Conservation (phyloP, 78 protist genomes). For the Dictyostelium capitatum region DNA sequence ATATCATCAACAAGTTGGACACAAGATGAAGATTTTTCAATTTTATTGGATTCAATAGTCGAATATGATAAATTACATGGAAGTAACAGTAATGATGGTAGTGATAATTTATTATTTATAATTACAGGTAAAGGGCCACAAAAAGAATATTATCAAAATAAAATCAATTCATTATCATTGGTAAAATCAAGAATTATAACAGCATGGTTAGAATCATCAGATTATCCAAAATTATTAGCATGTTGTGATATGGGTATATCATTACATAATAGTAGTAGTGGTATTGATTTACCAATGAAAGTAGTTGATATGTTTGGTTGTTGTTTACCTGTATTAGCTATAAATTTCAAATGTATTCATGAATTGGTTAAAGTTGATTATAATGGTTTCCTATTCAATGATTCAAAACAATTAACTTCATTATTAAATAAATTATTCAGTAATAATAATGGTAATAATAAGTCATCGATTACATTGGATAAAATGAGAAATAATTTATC, state of each 20-base stretch:
- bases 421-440: neutral
- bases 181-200: conserved; percentile 71
- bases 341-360: conserved; percentile 74
- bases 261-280: conserved; percentile 95
- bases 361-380: conserved; percentile 82
- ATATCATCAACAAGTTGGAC: conserved; percentile 92
- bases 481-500: conserved; percentile 4
- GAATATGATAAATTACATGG: conserved; percentile 27
- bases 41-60: conserved; percentile 83
- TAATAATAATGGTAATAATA: neutral
- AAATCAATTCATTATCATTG: conserved; percentile 7
- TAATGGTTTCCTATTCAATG: conserved; percentile 83
- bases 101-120: conserved; percentile 25
- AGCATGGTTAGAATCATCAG: conserved; percentile 81
- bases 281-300: conserved; percentile 99
- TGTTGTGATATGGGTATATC: conserved; percentile 87
- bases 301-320: conserved; percentile 98
- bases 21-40: conserved; percentile 94
- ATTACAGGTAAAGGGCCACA: conserved; percentile 94
- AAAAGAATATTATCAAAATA: conserved; percentile 48
- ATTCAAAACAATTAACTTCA: neutral
- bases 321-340: conserved; percentile 94
- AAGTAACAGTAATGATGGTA: neutral
- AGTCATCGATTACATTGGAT: neutral
- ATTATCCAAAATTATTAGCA: conserved; percentile 86